These are phyloP conservation scores for Erodium moschatum DNA, from an alignment of 441 rosid genomes.

Conservation along the genomic window DNA sequence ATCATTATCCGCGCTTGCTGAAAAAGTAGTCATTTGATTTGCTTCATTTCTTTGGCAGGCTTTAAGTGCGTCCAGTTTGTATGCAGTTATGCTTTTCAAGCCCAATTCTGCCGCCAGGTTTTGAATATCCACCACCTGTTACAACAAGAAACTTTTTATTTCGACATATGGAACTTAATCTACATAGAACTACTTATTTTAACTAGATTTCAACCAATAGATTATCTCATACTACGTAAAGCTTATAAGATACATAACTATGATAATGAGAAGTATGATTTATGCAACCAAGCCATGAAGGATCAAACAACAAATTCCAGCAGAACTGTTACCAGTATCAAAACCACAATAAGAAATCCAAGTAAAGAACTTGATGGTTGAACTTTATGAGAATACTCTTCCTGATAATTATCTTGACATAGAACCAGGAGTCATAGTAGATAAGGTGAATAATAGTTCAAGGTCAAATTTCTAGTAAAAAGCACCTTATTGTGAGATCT, in stretches of 20 bases:
- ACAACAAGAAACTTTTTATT: conserved; percentile 5
- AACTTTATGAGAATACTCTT: background rate
- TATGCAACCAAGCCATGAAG: background rate
- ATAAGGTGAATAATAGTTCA: conserved; percentile 1
- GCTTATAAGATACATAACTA: too few relatives aligned
- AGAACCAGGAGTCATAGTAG: background rate
- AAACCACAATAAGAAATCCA: background rate
- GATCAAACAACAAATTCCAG: background rate
- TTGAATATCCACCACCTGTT: conserved; percentile 49
- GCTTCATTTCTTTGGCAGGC: conserved; percentile 42
- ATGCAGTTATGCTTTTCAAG: conserved; percentile 67
- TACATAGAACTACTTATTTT: too few relatives aligned
- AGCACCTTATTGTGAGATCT: conserved; percentile 94
- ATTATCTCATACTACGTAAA: too few relatives aligned
- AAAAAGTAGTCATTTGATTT: conserved; percentile 21
- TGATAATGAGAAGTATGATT: background rate
- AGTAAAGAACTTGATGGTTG: background rate
- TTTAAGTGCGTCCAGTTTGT: conserved; percentile 80
- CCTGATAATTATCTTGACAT: background rate
- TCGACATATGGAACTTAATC: too few relatives aligned
- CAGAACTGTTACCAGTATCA: background rate
- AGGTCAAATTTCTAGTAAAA: background rate
- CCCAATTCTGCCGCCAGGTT: conserved; percentile 80
- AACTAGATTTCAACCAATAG: too few relatives aligned
- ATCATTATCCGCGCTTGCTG: conserved; percentile 21